Evolutionary conservation across 768 basidiomycete species (phyloP), one percentile per base, ranked within the genome.

Genomic region (Thelephora aurantiotincta): DNA sequence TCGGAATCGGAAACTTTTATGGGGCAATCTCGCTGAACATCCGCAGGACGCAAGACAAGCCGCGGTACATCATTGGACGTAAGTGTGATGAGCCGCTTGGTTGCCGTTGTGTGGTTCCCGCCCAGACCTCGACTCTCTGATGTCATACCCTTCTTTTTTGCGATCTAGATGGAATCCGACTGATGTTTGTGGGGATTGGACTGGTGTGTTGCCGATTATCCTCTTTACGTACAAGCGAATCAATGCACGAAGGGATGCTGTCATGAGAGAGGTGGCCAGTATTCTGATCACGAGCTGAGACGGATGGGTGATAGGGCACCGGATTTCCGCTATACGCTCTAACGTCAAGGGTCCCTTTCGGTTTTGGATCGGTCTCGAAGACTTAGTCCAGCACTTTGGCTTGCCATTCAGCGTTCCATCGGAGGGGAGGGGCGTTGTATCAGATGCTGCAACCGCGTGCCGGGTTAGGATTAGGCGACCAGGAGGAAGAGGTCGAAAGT

Each of bases 171-270:
- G 77, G 65, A 1, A 44, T 80, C 12, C 79, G 80, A 58, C 63
- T 83, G 18, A 79, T 79, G 77, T 80, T 82, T 49, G 69, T 82
- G 16, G 74, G 74, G 3, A 77, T 85, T 30, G 80, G 81, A 0
- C 63, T 81, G 54, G 64, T 81, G 56, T 60, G 23, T 53, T 77
- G 0, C 75, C 75, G 0, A 60, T 73, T 19, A 64, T 70, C 11
- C 67, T 74, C 5, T 33, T 78, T 5, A 41, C 60, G 1, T 83
- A 83, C 57, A 69, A 46, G 34, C 67, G 67, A 35, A 78, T 82
- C 61, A 84, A 84, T 58, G 57, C 60, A 9, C 60, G 62, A 48
- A 66, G 80, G 33, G 80, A 80, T 57, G 46, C 65, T 62, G 50
- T 55, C 50, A 19, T 67, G 66, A 65, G 44, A 47, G 57, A 64